Percentiles rank a stretch among this genome's conserved stretches.
These are phyloP conservation scores for Capsella bursapastoris DNA, from an alignment of 345 rosid species.

Conservation along the genomic window DNA sequence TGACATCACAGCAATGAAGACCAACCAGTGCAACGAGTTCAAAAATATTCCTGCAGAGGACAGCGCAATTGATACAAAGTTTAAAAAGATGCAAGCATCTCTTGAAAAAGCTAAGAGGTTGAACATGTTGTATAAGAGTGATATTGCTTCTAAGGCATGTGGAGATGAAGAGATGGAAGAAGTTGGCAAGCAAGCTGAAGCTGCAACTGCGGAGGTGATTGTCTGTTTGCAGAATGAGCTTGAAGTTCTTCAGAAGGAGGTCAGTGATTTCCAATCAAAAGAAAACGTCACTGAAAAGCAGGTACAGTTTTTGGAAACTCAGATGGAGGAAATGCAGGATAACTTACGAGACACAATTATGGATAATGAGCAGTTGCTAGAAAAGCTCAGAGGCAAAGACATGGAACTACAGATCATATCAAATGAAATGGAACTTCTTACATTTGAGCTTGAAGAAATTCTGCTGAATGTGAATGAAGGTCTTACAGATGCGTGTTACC, in stretches of 20 bases:
- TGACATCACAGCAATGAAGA: constrained; percentile 59
- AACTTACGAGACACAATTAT: constrained; percentile 51
- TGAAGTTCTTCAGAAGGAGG: constrained; percentile 75
- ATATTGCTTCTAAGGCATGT: constrained; percentile 61
- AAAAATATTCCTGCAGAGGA: constrained; percentile 50
- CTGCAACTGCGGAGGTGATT: constrained; percentile 91
- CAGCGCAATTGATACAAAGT: constrained; percentile 55
- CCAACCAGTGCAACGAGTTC: constrained; percentile 57
- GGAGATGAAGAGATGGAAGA: constrained; percentile 79
- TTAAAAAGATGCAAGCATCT: constrained; percentile 87
- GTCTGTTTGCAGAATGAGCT: constrained; percentile 95
- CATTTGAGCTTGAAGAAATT: constrained; percentile 74
- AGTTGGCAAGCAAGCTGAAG: constrained; percentile 79
- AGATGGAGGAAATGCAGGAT: constrained; percentile 58
- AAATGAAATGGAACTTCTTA: constrained; percentile 79
- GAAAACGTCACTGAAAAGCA: constrained; percentile 60
- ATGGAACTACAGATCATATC: constrained; percentile 55
- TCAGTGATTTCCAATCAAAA: constrained; percentile 65
- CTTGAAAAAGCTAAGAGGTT: constrained; percentile 81
- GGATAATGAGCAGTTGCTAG: constrained; percentile 60
- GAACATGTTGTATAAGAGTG: constrained; percentile 71
- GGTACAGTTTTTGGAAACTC: constrained; percentile 53
- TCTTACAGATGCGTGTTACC: constrained; percentile 68
- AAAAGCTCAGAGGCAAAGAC: constrained; percentile 64
- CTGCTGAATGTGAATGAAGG: constrained; percentile 71